Percentiles rank a stretch among this genome's conserved stretches.
phyloP scores from a whole-genome alignment of 176 grass and related monocot species.

The Oryza officinalis region DNA sequence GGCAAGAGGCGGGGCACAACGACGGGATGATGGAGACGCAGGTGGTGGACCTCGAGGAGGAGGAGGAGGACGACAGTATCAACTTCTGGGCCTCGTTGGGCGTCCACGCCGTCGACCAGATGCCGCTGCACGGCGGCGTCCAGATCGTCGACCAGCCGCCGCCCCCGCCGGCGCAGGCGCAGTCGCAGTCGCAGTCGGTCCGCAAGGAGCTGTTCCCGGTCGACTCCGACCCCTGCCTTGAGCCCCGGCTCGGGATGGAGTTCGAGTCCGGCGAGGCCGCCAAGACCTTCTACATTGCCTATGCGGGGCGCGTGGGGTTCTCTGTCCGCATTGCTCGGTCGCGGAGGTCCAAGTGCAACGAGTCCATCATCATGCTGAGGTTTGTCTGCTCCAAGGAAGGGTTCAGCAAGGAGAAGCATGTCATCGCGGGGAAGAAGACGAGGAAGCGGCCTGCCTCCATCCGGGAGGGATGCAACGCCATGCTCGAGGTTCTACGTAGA shows the following conservation, averaged over 20 bases:
- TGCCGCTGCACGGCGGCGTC: conserved; percentile 49
- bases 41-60: conserved; percentile 77
- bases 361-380: conserved; percentile 90
- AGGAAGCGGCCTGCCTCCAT: conserved; percentile 85
- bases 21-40: conserved; percentile 63
- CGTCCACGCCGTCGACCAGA: conserved; percentile 66
- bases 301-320: conserved; percentile 80
- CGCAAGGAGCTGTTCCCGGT: conserved; percentile 70
- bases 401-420: conserved; percentile 71
- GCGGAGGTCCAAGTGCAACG: conserved; percentile 76
- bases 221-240: conserved; percentile 55
- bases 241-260: conserved; percentile 89
- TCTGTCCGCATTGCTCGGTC: conserved; percentile 79
- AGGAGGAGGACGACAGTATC: conserved; percentile 73
- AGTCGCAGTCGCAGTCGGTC: conserved; percentile 48
- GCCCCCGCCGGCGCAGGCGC: not conserved
- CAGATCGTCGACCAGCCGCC: conserved; percentile 48
- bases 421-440: conserved; percentile 67
- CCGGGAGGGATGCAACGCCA: conserved; percentile 89
- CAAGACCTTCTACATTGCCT: conserved; percentile 96
- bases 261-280: conserved; percentile 90
- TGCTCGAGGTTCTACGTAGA: conserved; percentile 90
- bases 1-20: conserved; percentile 13
- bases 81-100: conserved; percentile 93
- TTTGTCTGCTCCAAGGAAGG: conserved; percentile 93